Percentiles rank a stretch among this genome's conserved stretches.
Evolutionary conservation across 148 eudicot species (phyloP).

Genomic region (Amaranthus cruentus): DNA sequence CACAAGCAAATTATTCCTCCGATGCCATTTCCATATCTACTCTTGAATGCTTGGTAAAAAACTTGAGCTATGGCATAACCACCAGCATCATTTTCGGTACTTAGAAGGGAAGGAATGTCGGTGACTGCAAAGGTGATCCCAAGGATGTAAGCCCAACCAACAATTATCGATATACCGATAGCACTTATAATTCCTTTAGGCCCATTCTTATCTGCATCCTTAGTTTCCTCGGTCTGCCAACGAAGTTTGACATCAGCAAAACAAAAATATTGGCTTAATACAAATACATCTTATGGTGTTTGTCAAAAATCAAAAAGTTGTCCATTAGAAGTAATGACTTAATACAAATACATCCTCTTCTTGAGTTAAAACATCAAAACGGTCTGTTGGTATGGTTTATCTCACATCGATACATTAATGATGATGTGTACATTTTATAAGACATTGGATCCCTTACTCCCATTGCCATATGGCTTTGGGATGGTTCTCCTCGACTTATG

Average conservation of each 20-base stretch:
- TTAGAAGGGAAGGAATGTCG: conserved; percentile 70
- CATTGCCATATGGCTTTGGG: too few relatives aligned
- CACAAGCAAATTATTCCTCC: conserved; percentile 89
- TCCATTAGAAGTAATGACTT: too few relatives aligned
- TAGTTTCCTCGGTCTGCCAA: conserved; percentile 91
- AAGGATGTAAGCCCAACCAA: conserved; percentile 92
- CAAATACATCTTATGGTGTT: neutral
- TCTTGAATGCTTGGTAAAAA: conserved; percentile 78
- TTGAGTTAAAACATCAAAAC: too few relatives aligned
- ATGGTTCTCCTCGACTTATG: too few relatives aligned
- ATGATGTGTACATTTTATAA: too few relatives aligned
- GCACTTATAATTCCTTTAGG: conserved; percentile 93
- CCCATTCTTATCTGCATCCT: conserved; percentile 85
- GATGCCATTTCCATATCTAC: conserved; percentile 69
- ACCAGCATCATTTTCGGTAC: conserved; percentile 66
- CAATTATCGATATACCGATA: conserved; percentile 79
- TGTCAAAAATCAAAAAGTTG: too few relatives aligned
- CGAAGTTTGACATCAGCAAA: conserved; percentile 1
- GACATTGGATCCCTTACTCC: too few relatives aligned
- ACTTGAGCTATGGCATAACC: conserved; percentile 95
- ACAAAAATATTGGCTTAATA: neutral
- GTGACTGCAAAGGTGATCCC: conserved; percentile 92
- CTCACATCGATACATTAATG: too few relatives aligned
- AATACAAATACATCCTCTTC: too few relatives aligned
- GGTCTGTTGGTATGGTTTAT: too few relatives aligned